These are phyloP conservation scores for Neofusicoccum umdonicola DNA, from an alignment of 2,329 filamentous ascomycete species.

Conservation along the genomic window DNA sequence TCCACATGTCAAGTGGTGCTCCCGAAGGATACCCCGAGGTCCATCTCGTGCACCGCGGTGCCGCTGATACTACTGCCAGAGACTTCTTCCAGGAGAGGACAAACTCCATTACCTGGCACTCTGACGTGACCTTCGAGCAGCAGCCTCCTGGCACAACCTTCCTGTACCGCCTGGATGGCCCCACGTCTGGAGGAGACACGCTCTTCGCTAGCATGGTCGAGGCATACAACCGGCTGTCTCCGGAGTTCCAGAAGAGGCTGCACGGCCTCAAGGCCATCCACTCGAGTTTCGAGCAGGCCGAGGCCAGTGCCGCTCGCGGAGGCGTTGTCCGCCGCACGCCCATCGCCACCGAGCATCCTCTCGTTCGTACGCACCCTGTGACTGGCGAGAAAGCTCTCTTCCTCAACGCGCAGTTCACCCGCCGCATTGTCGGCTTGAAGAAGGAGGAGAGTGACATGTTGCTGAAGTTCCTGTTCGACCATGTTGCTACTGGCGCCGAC, in stretches of 20 bases:
- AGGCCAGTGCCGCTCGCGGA: constrained; percentile 63
- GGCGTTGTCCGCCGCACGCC: constrained; percentile 74
- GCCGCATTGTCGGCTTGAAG: constrained; percentile 77
- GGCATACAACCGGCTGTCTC: constrained; percentile 78
- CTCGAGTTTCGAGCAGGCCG: constrained; percentile 77
- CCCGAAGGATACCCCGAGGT: constrained; percentile 72
- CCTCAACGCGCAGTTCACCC: constrained; percentile 82
- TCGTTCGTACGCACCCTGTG: constrained; percentile 74
- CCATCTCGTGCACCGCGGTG: constrained; percentile 74
- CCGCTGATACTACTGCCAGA: constrained; percentile 58
- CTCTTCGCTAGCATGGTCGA: constrained; percentile 76
- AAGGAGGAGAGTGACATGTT: constrained; percentile 80
- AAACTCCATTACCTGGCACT: constrained; percentile 85
- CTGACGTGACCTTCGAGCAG: constrained; percentile 81
- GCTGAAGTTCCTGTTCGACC: constrained; percentile 74
- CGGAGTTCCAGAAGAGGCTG: constrained; percentile 73
- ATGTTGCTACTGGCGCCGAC: constrained; percentile 69
- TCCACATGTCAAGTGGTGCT: constrained; percentile 75
- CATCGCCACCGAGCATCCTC: constrained; percentile 69
- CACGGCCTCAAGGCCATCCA: constrained; percentile 80
- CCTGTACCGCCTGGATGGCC: constrained; percentile 81
- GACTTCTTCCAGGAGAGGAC: constrained; percentile 68
- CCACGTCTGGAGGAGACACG: constrained; percentile 78
- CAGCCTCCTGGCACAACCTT: constrained; percentile 91
- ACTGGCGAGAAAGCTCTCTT: constrained; percentile 83